Evolutionary conservation across 768 basidiomycete genomes (phyloP).

Genomic region (Amyloporia xantha): DNA sequence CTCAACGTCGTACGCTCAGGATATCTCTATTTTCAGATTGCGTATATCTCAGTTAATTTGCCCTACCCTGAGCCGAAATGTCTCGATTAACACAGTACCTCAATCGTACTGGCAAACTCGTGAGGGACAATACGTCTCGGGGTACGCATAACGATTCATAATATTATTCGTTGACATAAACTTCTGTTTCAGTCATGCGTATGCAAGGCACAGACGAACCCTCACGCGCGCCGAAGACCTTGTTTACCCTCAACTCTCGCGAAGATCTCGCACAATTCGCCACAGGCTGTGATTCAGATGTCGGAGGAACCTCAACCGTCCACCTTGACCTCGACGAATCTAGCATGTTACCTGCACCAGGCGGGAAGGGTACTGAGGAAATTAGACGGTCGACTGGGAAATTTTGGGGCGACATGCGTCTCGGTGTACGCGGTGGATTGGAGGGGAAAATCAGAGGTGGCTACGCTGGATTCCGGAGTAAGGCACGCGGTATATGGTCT

Average conservation of each 20-base stretch:
- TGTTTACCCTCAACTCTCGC: conserved; percentile 57
- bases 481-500: conserved; percentile 38
- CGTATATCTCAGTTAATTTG: too few species aligned
- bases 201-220: conserved; percentile 75
- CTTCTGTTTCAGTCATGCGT: conserved; percentile 43
- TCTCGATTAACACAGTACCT: conserved; percentile 27
- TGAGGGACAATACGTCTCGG: conserved; percentile 36
- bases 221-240: conserved; percentile 50
- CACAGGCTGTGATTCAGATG: conserved; percentile 81
- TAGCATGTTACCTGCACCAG: conserved; percentile 22
- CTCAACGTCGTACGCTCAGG: too few species aligned
- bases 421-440: conserved; percentile 60
- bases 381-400: conserved; percentile 47
- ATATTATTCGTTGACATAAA: neutral
- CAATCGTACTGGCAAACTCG: conserved; percentile 31
- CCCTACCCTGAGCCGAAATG: too few species aligned
- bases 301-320: conserved; percentile 79
- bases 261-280: conserved; percentile 60
- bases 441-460: conserved; percentile 71
- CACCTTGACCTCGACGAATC: conserved; percentile 62
- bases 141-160: conserved; percentile 25
- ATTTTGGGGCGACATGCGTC: conserved; percentile 78
- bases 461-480: conserved; percentile 88
- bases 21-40: too few species aligned
- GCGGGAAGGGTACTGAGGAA: conserved; percentile 20